Base-by-base conservation (phyloP, 2,329 filamentous ascomycete genomes). In the Fusarium setosum region DNA sequence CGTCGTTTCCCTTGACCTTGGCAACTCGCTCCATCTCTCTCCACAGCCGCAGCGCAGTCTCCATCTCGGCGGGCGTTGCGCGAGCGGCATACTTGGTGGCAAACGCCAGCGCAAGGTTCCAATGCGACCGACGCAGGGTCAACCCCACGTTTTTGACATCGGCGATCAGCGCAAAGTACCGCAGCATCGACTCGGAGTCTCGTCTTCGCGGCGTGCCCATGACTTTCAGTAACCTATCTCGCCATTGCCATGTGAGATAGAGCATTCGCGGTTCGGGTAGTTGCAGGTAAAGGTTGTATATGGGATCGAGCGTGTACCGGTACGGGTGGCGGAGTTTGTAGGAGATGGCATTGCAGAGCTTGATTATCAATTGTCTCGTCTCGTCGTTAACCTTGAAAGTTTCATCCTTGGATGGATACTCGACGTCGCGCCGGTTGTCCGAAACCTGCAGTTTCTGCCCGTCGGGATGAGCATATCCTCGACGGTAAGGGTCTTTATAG, bases 31-130 rank as follows among this genome's bases (percentile, higher is more conserved):
- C 96, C 94, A 98, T 98, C 71, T 96, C 89, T 66, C 87, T 89
- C 94, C 95, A 99, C 21, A 96, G 78, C 45, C 88, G 86, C 42
- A 99, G 82, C 0, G 92, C 90, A 6, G 88, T 85, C 24, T 79
- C 77, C 61, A 79, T 69, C 44, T 76, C 92, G 82, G 40, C 92
- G 77, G 75, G 94, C 85, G 37, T 84, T 72, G 41, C 85, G 82
- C 42, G 87, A 83, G 35, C 89, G 82, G 65, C 88, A 69, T 92
- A 93, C 56, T 90, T 89, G 34, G 90, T 90, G 10, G 92, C 91
- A 72, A 96, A 91, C 18, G 91, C 86, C 50, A 97, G 88, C 34
- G 94, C 94, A 35, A 88, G 89, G 62, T 92, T 97, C 94, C 94
- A 99, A 73, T 97, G 88, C 0, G 83, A 79, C 6, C 79, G 81